phyloP scores from a whole-genome alignment of 345 rosid species.

The Eutrema heterophyllum region DNA sequence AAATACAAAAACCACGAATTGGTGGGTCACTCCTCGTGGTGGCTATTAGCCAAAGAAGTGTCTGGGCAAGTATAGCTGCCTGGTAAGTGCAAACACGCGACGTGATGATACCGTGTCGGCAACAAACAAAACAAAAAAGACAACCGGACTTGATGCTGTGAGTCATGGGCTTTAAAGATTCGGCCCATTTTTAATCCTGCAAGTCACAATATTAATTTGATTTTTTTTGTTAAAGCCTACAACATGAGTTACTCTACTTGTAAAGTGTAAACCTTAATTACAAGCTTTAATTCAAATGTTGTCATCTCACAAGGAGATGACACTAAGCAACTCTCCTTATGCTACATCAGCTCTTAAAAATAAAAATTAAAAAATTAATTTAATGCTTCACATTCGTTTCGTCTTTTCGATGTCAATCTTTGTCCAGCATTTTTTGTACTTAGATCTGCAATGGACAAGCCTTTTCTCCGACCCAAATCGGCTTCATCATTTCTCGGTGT shows the following conservation, averaged over 20 bases:
- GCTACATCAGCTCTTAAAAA: no score
- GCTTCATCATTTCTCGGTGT: constrained; percentile 35
- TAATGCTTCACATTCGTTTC: background rate
- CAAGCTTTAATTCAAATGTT: no score
- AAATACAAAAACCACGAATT: background rate
- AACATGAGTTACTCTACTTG: background rate
- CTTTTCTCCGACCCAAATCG: constrained; percentile 38
- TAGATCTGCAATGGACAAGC: constrained; percentile 48
- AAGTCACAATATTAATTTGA: background rate
- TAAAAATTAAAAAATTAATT: no score
- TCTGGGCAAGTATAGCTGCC: constrained; percentile 13
- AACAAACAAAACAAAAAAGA: background rate
- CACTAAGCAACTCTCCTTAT: no score
- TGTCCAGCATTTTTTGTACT: constrained; percentile 45
- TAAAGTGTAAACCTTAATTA: no score
- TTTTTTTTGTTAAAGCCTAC: background rate
- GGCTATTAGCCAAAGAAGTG: background rate
- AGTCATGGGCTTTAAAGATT: background rate
- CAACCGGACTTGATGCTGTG: background rate
- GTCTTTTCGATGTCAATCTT: constrained; percentile 51
- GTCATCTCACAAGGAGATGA: no score
- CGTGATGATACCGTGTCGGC: background rate
- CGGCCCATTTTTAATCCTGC: background rate
- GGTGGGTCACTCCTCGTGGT: constrained; percentile 12
- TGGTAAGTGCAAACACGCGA: constrained; percentile 28